Conservation (phyloP, 192 early-diverging fungal genomes). For the Coemansia erecta region DNA sequence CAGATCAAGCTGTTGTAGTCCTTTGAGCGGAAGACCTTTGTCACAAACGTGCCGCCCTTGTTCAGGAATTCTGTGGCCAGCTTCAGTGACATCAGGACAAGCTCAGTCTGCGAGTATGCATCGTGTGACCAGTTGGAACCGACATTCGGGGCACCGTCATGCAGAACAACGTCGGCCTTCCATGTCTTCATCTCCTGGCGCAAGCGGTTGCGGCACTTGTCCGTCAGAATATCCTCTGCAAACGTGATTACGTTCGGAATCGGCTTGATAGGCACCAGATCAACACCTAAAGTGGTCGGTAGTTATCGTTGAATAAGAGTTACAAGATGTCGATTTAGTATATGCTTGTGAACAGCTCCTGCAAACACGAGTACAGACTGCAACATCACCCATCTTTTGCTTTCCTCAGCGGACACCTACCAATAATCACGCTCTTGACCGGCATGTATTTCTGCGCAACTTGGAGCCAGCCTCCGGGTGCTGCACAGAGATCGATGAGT, state of each 20-base stretch:
- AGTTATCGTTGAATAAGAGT: background rate
- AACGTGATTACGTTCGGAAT: conserved; percentile 94
- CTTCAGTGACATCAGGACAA: conserved; percentile 88
- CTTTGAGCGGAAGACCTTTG: conserved; percentile 98
- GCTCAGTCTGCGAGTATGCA: conserved; percentile 93
- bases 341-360: background rate
- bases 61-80: conserved; percentile 90
- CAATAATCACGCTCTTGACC: conserved; percentile 87
- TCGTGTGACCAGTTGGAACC: conserved; percentile 95
- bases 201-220: conserved; percentile 83
- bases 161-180: conserved; percentile 97
- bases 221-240: conserved; percentile 94
- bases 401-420: conserved; percentile 19
- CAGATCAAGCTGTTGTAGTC: conserved; percentile 99
- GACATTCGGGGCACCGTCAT: conserved; percentile 99
- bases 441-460: conserved; percentile 99
- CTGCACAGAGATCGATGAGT: conserved; percentile 96
- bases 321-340: too few relatives aligned
- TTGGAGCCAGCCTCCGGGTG: conserved; percentile 98
- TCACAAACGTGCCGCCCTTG: conserved; percentile 93
- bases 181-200: conserved; percentile 92
- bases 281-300: conserved; percentile 56
- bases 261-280: conserved; percentile 94
- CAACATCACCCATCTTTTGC: background rate
- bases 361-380: conserved; percentile 5